Conservation (phyloP, 768 basidiomycete genomes). For the Coprinellus aureogranulatus region DNA sequence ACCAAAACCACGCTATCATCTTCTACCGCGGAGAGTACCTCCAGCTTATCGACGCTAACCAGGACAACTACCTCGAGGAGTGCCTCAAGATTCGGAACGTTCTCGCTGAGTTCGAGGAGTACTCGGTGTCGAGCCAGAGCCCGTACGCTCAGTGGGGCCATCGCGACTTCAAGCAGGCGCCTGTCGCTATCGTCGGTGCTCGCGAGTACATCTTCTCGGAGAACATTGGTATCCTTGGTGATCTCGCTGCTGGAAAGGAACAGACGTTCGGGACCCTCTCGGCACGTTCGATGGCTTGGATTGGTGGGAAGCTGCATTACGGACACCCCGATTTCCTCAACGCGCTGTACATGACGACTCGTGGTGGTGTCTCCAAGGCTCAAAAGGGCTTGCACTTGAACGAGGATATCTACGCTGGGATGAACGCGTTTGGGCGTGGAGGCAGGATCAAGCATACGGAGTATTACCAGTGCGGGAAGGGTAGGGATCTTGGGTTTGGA, state of each 20-base stretch:
- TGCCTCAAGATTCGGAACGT: constrained; percentile 99
- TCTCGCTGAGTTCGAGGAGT: constrained; percentile 98
- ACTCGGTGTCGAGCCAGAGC: constrained; percentile 75
- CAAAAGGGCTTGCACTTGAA: constrained; percentile 99
- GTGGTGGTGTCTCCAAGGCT: constrained; percentile 97
- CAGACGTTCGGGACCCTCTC: constrained; percentile 98
- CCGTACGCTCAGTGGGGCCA: constrained; percentile 91
- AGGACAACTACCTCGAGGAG: constrained; percentile 99
- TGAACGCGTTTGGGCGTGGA: constrained; percentile 96
- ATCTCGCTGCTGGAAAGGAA: constrained; percentile 98
- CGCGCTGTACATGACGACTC: constrained; percentile 95
- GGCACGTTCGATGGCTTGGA: constrained; percentile 95
- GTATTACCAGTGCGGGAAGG: constrained; percentile 99
- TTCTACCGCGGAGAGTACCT: constrained; percentile 99
- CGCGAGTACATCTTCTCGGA: constrained; percentile 99
- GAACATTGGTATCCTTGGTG: constrained; percentile 98
- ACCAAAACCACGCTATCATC: constrained; percentile 99
- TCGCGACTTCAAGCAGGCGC: constrained; percentile 82
- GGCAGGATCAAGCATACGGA: constrained; percentile 98
- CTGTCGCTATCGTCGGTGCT: constrained; percentile 96
- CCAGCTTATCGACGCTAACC: constrained; percentile 99
- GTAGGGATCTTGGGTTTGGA: constrained; percentile 97
- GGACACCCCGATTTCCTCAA: constrained; percentile 99
- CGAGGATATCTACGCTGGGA: constrained; percentile 99
- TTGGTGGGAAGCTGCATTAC: constrained; percentile 97